phyloP scores from a whole-genome alignment of 2,329 filamentous ascomycete species.

The Xylogone sp. region DNA sequence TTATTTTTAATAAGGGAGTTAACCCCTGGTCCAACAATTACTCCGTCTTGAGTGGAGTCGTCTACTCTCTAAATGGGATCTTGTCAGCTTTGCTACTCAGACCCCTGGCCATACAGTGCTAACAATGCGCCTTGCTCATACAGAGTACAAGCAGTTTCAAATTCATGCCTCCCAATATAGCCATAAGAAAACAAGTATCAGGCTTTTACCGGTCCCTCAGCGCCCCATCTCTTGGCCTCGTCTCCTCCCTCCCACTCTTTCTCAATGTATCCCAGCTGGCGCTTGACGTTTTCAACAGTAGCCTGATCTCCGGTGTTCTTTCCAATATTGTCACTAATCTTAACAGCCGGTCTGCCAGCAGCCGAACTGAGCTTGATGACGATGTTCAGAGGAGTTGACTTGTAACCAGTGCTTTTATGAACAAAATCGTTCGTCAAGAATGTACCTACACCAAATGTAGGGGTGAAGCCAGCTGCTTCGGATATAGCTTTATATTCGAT shows the following conservation, averaged over 20 bases:
- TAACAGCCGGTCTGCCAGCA: conserved; percentile 76
- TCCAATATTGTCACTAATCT: conserved; percentile 81
- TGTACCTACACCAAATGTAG: conserved; percentile 91
- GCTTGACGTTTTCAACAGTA: conserved; percentile 80
- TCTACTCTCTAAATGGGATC: neutral
- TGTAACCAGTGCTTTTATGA: conserved; percentile 67
- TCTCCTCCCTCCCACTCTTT: conserved; percentile 79
- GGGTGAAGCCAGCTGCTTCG: conserved; percentile 75
- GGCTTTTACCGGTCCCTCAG: conserved; percentile 32
- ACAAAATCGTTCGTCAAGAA: conserved; percentile 93
- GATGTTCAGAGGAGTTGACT: conserved; percentile 91
- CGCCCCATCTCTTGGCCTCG: conserved; percentile 79
- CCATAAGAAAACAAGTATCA: neutral
- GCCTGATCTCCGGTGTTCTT: conserved; percentile 91
- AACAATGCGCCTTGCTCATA: neutral
- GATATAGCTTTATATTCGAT: conserved; percentile 84
- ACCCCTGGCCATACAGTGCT: neutral
- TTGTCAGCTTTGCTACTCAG: neutral
- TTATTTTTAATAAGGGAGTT: too few relatives aligned
- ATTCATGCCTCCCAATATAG: neutral
- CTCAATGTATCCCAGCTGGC: conserved; percentile 80
- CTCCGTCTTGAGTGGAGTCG: neutral
- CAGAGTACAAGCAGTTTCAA: neutral
- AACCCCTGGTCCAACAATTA: too few relatives aligned
- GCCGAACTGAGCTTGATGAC: conserved; percentile 95